Evolutionary conservation across 2,329 filamentous ascomycete genomes (phyloP).

Genomic region (Sporothrix brunneoviolacea): DNA sequence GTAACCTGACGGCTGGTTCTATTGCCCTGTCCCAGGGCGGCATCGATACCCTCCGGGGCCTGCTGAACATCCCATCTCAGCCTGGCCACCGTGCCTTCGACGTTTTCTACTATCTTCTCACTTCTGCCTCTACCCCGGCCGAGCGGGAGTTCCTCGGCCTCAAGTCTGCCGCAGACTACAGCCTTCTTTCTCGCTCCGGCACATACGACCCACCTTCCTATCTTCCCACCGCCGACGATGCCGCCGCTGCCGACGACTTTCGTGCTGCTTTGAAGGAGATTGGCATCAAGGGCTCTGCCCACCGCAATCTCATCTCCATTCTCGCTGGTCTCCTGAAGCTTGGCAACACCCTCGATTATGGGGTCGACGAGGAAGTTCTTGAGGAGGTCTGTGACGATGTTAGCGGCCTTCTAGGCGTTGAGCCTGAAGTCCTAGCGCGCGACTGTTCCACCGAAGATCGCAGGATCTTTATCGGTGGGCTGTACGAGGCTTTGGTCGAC

Average conservation of each 20-base stretch:
- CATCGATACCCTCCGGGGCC: conserved; percentile 73
- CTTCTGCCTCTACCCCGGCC: conserved; percentile 79
- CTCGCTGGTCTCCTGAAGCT: conserved; percentile 84
- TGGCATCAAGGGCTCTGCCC: conserved; percentile 80
- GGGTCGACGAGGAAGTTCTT: conserved; percentile 74
- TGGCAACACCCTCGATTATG: conserved; percentile 81
- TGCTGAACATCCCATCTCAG: conserved; percentile 73
- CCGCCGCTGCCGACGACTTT: conserved; percentile 89
- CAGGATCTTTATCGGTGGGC: conserved; percentile 70
- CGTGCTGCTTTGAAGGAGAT: conserved; percentile 79
- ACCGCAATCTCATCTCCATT: conserved; percentile 77
- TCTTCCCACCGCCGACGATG: conserved; percentile 86
- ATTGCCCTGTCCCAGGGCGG: conserved; percentile 79
- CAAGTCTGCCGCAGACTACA: conserved; percentile 68
- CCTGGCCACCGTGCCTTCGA: conserved; percentile 87
- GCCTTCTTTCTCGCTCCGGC: conserved; percentile 71
- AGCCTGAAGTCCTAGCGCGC: conserved; percentile 71
- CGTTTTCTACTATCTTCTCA: conserved; percentile 94
- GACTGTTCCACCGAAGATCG: conserved; percentile 82
- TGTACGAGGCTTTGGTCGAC: conserved; percentile 92
- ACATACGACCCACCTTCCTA: conserved; percentile 84
- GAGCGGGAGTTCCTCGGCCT: conserved; percentile 85
- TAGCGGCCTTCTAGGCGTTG: conserved; percentile 74
- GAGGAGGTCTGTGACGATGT: conserved; percentile 89
- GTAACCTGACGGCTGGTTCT: conserved; percentile 68